phyloP scores from a whole-genome alignment of 371 early-diverging fungal genomes.

The Lichtheimia ramosa region DNA sequence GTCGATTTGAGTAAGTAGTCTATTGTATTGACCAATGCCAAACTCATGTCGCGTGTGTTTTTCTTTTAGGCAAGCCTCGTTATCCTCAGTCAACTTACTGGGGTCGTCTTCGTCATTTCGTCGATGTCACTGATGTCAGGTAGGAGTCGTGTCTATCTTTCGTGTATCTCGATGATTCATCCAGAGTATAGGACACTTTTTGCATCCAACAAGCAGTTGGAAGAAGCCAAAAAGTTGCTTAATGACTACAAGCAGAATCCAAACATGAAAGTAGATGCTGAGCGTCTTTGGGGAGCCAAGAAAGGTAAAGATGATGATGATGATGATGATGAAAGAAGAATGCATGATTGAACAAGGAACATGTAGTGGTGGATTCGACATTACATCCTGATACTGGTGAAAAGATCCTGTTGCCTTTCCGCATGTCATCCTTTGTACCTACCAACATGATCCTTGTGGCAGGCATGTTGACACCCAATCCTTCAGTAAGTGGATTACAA shows the following conservation, averaged over 20 bases:
- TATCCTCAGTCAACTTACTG: conserved; percentile 71
- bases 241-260: conserved; percentile 54
- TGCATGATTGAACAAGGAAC: too few species aligned
- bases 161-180: neutral
- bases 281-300: conserved; percentile 74
- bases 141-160: conserved; percentile 9
- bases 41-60: neutral
- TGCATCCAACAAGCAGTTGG: conserved; percentile 55
- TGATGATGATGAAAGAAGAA: too few species aligned
- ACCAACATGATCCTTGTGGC: conserved; percentile 81
- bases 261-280: conserved; percentile 33
- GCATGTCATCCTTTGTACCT: conserved; percentile 85
- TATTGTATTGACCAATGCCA: neutral
- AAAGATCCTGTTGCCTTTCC: conserved; percentile 76
- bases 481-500: conserved; percentile 46
- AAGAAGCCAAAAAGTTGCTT: conserved; percentile 60
- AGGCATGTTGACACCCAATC: conserved; percentile 82
- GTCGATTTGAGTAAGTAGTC: conserved; percentile 6
- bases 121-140: conserved; percentile 74
- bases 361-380: conserved; percentile 69
- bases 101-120: conserved; percentile 76
- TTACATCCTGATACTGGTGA: conserved; percentile 85
- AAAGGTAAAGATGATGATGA: conserved; percentile 42
- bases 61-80: conserved; percentile 49
- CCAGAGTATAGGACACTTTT: conserved; percentile 58